Conservation (phyloP, 495 filamentous ascomycete species). For the Hypoxylon crocopeplum region DNA sequence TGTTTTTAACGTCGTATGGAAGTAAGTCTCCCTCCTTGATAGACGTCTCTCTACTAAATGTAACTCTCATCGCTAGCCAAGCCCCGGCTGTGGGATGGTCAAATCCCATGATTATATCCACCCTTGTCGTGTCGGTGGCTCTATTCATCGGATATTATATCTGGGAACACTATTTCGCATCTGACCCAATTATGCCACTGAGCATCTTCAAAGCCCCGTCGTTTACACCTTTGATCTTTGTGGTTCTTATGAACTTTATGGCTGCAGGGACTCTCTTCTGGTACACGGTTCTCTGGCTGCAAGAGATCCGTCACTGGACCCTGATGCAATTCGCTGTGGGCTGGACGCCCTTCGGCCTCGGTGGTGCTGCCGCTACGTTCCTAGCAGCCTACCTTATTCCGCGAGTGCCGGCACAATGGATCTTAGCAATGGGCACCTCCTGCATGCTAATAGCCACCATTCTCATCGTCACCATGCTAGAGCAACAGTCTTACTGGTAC, state of each 20-base stretch:
- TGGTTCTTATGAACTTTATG: constrained; percentile 61
- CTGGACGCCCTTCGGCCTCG: constrained; percentile 53
- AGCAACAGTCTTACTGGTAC: constrained; percentile 59
- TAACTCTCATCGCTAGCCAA: constrained; percentile 45
- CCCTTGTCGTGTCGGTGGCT: constrained; percentile 51
- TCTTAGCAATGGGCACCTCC: constrained; percentile 54
- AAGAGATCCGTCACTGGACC: constrained; percentile 54
- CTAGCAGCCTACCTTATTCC: constrained; percentile 59
- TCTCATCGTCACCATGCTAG: constrained; percentile 56
- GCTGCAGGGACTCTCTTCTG: constrained; percentile 56
- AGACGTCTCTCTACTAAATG: not conserved
- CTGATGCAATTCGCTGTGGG: constrained; percentile 53
- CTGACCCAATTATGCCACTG: constrained; percentile 56
- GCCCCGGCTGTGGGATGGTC: constrained; percentile 58
- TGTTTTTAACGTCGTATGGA: constrained; percentile 63
- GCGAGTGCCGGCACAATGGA: constrained; percentile 53
- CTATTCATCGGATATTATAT: constrained; percentile 50
- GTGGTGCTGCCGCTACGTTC: constrained; percentile 47
- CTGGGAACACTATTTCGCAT: constrained; percentile 55
- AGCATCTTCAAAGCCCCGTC: constrained; percentile 59
- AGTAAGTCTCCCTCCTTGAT: constrained; percentile 43
- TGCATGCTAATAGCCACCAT: constrained; percentile 48
- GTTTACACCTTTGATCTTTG: constrained; percentile 55
- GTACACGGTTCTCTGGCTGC: constrained; percentile 54
- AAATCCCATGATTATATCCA: constrained; percentile 52